Evolutionary conservation across 768 basidiomycete species (phyloP).

Genomic region (Tylopilus intermedius): DNA sequence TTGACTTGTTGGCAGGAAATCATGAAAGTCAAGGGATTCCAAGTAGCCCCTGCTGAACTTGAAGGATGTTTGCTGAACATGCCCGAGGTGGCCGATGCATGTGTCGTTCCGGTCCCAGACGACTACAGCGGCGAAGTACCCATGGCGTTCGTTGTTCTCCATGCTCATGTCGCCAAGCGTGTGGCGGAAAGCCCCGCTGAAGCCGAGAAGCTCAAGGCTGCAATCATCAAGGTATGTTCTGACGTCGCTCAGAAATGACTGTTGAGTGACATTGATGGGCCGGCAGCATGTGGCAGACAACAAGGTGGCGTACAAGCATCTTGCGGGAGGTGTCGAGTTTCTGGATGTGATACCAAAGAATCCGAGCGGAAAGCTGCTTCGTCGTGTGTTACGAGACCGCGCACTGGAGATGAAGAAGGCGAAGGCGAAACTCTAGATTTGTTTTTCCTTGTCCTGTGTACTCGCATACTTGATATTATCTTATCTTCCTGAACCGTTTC

Average conservation of each 20-base stretch:
- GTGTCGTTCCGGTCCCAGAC: constrained; percentile 63
- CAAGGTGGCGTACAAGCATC: constrained; percentile 54
- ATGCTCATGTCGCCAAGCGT: constrained; percentile 35
- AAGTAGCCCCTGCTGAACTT: constrained; percentile 71
- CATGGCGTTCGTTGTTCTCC: constrained; percentile 60
- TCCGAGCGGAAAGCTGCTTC: constrained; percentile 55
- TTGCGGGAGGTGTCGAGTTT: constrained; percentile 57
- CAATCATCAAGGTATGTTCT: constrained; percentile 44
- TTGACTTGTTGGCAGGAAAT: constrained; percentile 43
- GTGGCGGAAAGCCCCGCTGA: constrained; percentile 28
- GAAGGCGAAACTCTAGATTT: constrained; percentile 23
- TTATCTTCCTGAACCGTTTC: background rate
- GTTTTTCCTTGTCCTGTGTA: background rate
- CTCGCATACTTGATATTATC: no score
- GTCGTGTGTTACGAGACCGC: constrained; percentile 49
- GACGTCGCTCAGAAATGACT: background rate
- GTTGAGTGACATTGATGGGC: background rate
- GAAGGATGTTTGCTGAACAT: constrained; percentile 63
- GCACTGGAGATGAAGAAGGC: constrained; percentile 32
- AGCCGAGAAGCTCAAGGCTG: constrained; percentile 36
- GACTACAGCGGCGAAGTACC: constrained; percentile 72
- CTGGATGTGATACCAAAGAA: constrained; percentile 54
- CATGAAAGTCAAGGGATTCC: constrained; percentile 66
- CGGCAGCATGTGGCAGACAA: constrained; percentile 49
- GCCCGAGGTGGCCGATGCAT: constrained; percentile 53